A percentile compares a stretch with the other conserved stretches of the same genome.
phyloP scores from a whole-genome alignment of 129 eudicot species.

The Rutidosis leptorrhynchoides region DNA sequence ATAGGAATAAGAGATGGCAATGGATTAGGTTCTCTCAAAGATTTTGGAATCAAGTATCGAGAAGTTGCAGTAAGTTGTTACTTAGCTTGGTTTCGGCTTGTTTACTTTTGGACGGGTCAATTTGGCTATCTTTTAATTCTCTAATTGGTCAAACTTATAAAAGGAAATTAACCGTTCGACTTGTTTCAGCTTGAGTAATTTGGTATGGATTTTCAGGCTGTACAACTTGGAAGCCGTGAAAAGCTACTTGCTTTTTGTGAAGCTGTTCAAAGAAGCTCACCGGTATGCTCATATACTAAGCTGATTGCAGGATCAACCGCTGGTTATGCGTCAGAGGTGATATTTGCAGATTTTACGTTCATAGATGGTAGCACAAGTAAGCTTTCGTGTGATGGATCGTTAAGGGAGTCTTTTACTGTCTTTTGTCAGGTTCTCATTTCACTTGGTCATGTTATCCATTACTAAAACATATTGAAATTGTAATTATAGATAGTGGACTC shows the following conservation, averaged over 20 bases:
- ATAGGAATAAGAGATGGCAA: too few relatives aligned
- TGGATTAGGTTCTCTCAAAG: too few relatives aligned
- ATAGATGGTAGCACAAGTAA: slow-evolving; percentile 98
- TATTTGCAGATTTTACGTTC: slow-evolving; percentile 94
- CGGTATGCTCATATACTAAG: slow-evolving; percentile 77
- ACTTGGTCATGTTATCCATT: neutral
- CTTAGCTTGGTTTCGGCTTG: too few relatives aligned
- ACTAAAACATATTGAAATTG: neutral
- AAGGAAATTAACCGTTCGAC: slow-evolving; percentile 56
- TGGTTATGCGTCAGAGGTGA: slow-evolving; percentile 99
- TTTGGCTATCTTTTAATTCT: too few relatives aligned
- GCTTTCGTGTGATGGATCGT: slow-evolving; percentile 94
- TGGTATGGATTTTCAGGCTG: slow-evolving; percentile 49
- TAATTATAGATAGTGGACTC: neutral
- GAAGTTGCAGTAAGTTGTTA: too few relatives aligned
- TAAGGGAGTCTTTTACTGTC: slow-evolving; percentile 78
- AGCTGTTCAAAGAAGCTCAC: slow-evolving; percentile 97
- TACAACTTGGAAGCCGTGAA: slow-evolving; percentile 90
- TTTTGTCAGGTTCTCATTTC: slow-evolving; percentile 68
- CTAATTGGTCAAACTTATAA: too few relatives aligned
- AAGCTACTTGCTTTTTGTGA: slow-evolving; percentile 89
- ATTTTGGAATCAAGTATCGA: too few relatives aligned
- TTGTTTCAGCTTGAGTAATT: slow-evolving; percentile 53
- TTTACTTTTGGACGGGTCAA: too few relatives aligned
- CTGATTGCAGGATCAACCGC: slow-evolving; percentile 85